Conservation (phyloP, 208 protist genomes). For the Tritrichomonas musculus region DNA sequence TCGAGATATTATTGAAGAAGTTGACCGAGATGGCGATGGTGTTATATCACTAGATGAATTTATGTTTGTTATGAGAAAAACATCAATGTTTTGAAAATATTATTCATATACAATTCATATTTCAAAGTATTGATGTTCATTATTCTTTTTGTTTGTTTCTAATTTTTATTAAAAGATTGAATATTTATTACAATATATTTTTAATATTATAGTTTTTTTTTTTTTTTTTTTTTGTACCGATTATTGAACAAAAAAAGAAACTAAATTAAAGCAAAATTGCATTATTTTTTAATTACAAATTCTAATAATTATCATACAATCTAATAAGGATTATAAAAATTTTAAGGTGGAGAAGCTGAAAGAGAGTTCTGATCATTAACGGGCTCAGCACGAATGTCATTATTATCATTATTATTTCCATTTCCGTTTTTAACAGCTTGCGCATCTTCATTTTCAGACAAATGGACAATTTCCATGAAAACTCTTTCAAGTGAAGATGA, state of each 20-base stretch:
- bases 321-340: too few relatives aligned
- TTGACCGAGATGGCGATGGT: constrained; percentile 40
- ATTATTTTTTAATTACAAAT: too few relatives aligned
- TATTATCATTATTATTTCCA: too few relatives aligned
- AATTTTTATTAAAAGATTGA: background rate
- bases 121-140: background rate
- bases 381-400: too few relatives aligned
- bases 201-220: background rate
- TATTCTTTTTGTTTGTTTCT: background rate
- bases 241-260: background rate
- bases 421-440: too few relatives aligned
- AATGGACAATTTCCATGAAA: too few relatives aligned
- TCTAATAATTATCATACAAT: too few relatives aligned
- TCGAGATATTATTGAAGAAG: constrained; percentile 39
- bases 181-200: background rate
- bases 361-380: too few relatives aligned
- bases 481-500: background rate
- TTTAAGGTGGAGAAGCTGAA: too few relatives aligned
- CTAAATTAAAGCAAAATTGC: too few relatives aligned
- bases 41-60: constrained; percentile 40
- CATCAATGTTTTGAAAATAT: constrained; percentile 30
- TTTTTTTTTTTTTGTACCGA: background rate
- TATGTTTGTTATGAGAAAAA: background rate
- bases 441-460: too few relatives aligned
- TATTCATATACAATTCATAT: background rate